These are phyloP conservation scores for Chaetomium cochliodes DNA, from an alignment of 495 filamentous ascomycete genomes.

Conservation along the genomic window DNA sequence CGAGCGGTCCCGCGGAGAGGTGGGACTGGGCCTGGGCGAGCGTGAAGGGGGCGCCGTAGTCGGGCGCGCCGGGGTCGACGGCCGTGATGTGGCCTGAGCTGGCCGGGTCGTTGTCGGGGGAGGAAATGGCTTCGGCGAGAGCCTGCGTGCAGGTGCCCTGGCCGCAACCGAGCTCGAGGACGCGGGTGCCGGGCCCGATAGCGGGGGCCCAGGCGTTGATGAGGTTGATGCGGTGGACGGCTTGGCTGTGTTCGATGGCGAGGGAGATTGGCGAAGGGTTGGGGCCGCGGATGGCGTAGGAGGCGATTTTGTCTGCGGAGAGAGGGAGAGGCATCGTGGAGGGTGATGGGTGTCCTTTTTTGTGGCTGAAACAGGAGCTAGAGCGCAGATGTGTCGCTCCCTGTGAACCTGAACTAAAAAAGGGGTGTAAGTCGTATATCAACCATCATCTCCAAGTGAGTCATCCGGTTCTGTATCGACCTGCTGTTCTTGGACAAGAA, in stretches of 20 bases:
- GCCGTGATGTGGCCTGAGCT: constrained; percentile 43
- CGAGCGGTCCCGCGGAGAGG: constrained; percentile 27
- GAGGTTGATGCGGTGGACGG: constrained; percentile 45
- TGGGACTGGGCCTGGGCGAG: constrained; percentile 33
- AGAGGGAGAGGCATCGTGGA: constrained; percentile 19
- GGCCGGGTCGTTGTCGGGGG: constrained; percentile 14
- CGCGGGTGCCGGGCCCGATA: constrained; percentile 39
- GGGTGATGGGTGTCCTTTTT: constrained; percentile 5
- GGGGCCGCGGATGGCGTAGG: constrained; percentile 21
- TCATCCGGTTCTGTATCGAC: background rate
- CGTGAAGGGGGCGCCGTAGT: constrained; percentile 47
- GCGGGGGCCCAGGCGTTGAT: constrained; percentile 37
- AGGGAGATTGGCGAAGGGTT: constrained; percentile 30
- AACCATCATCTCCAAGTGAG: background rate
- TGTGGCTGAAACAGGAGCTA: background rate
- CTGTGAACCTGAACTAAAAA: background rate
- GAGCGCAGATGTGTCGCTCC: background rate
- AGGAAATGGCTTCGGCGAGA: constrained; percentile 48
- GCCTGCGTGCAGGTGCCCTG: constrained; percentile 52
- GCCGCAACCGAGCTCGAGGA: constrained; percentile 57
- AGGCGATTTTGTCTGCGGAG: constrained; percentile 31
- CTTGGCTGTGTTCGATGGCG: constrained; percentile 43
- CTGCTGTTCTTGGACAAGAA: constrained; percentile 1
- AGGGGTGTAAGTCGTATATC: background rate
- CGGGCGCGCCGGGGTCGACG: constrained; percentile 50